Conservation (phyloP, 83 land plant genomes). For the Picea abies region DNA sequence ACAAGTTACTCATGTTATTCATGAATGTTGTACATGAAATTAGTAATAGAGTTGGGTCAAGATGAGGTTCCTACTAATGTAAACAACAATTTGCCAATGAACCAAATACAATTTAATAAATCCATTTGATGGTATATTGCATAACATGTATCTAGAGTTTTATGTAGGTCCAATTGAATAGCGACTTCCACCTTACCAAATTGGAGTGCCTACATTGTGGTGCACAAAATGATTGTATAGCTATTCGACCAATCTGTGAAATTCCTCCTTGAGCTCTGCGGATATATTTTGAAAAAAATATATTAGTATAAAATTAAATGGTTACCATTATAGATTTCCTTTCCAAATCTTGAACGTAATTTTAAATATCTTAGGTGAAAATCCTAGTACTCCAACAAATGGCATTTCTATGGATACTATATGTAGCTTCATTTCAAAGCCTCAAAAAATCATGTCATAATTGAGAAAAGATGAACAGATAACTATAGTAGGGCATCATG, state of each 20-base stretch:
- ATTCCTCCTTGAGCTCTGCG: slow-evolving; percentile 42
- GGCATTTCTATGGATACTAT: not conserved
- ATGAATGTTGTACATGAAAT: not conserved
- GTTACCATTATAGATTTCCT: not conserved
- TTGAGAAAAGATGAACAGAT: not conserved
- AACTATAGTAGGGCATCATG: not conserved
- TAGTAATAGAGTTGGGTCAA: not conserved
- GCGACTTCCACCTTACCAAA: slow-evolving; percentile 49
- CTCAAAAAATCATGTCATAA: not conserved
- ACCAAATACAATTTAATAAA: not conserved
- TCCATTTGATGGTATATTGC: too few species aligned
- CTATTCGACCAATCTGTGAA: slow-evolving; percentile 63
- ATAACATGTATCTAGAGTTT: not conserved
- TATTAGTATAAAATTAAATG: not conserved
- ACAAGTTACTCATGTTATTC: not conserved
- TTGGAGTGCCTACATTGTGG: slow-evolving; percentile 75
- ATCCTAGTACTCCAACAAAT: not conserved
- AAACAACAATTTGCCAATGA: not conserved
- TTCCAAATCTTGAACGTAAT: not conserved
- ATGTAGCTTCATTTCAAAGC: not conserved
- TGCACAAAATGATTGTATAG: slow-evolving; percentile 84
- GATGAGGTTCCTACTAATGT: not conserved
- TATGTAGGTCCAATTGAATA: not conserved
- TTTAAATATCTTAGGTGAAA: not conserved
- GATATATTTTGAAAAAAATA: not conserved